These are phyloP conservation scores for Fusarium paranaense DNA, from an alignment of 2,329 filamentous ascomycete species.

Conservation along the genomic window DNA sequence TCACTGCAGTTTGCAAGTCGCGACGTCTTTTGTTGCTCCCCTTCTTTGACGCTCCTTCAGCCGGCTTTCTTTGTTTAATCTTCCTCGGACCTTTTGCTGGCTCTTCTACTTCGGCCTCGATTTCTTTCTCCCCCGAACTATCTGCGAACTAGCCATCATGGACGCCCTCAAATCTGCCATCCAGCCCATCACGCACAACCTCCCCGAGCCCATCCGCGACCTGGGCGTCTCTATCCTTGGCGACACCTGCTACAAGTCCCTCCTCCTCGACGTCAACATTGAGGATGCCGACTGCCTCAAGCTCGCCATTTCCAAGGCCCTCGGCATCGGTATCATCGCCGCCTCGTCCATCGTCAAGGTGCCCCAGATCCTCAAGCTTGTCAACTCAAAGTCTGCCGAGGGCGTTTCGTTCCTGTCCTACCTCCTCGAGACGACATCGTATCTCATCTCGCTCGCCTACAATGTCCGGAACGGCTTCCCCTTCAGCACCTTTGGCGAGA, in stretches of 20 bases:
- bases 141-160: slow-evolving; percentile 57
- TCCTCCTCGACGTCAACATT: slow-evolving; percentile 87
- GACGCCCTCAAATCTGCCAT: slow-evolving; percentile 71
- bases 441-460: slow-evolving; percentile 92
- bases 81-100: not conserved
- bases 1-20: slow-evolving; percentile 2
- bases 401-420: slow-evolving; percentile 93
- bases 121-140: not conserved
- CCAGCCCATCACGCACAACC: slow-evolving; percentile 76
- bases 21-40: slow-evolving; percentile 22
- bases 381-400: slow-evolving; percentile 81
- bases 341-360: slow-evolving; percentile 95
- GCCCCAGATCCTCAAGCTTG: slow-evolving; percentile 93
- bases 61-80: not conserved
- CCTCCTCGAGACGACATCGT: slow-evolving; percentile 88
- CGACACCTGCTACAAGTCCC: slow-evolving; percentile 83
- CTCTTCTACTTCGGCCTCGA: not conserved
- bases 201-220: slow-evolving; percentile 80
- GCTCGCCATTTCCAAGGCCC: slow-evolving; percentile 89
- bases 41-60: slow-evolving; percentile 36
- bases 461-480: slow-evolving; percentile 92
- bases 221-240: slow-evolving; percentile 85
- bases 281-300: slow-evolving; percentile 84
- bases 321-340: slow-evolving; percentile 93
- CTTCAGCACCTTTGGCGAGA: slow-evolving; percentile 97